phyloP scores from a whole-genome alignment of 2,329 filamentous ascomycete genomes.

The Delphinella strobiligena region DNA sequence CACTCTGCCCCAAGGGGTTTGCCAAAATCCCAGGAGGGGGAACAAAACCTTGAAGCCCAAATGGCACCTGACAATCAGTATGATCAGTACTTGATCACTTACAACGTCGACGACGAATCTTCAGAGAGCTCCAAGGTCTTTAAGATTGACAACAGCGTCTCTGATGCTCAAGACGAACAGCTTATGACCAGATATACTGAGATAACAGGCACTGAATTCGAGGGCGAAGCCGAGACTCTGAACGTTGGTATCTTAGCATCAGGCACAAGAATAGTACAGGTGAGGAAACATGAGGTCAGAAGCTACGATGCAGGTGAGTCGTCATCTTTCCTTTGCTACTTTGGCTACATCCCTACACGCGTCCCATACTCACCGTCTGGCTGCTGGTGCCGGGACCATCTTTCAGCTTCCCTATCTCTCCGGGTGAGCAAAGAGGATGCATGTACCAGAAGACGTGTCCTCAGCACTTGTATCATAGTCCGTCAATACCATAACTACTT shows the following conservation, averaged over 20 bases:
- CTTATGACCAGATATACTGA: slow-evolving; percentile 22
- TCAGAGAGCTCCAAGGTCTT: slow-evolving; percentile 72
- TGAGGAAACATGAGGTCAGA: slow-evolving; percentile 73
- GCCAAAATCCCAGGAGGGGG: slow-evolving; percentile 30
- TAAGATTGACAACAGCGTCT: slow-evolving; percentile 37
- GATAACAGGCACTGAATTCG: slow-evolving; percentile 76
- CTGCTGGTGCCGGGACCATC: not conserved
- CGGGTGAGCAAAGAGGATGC: not conserved
- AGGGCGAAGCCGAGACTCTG: slow-evolving; percentile 75
- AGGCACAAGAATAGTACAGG: slow-evolving; percentile 72
- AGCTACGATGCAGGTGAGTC: slow-evolving; percentile 78
- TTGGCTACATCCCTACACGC: too few relatives aligned
- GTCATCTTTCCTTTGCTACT: slow-evolving; percentile 5
- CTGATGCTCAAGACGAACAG: slow-evolving; percentile 42
- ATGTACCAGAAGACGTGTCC: not conserved
- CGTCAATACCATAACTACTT: not conserved
- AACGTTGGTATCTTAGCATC: slow-evolving; percentile 75
- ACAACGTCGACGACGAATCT: slow-evolving; percentile 52
- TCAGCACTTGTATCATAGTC: not conserved
- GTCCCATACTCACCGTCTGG: not conserved
- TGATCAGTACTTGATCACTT: slow-evolving; percentile 73
- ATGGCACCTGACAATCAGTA: slow-evolving; percentile 45
- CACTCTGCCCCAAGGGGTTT: slow-evolving; percentile 24
- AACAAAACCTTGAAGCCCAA: slow-evolving; percentile 27
- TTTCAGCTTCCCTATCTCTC: too few relatives aligned